phyloP scores from a whole-genome alignment of 73 alveolate species.

The Paramecium caudatum region DNA sequence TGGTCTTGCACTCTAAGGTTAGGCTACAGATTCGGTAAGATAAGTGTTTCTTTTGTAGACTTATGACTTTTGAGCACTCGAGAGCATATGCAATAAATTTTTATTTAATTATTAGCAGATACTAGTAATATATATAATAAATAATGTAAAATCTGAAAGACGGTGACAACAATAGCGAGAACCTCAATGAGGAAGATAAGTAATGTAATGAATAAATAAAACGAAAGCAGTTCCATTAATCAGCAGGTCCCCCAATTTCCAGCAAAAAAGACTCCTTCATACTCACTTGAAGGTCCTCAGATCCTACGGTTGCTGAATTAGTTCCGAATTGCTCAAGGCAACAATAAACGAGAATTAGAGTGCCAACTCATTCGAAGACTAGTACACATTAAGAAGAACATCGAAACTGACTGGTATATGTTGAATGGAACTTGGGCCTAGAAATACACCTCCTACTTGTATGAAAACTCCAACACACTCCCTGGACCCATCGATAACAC shows the following conservation, averaged over 20 bases:
- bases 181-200: conserved; percentile 60
- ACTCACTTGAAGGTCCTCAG: conserved; percentile 19
- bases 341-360: conserved; percentile 28
- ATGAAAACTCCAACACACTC: conserved; percentile 13
- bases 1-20: neutral
- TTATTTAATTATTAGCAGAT: conserved; percentile 24
- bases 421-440: conserved; percentile 50
- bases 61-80: conserved; percentile 8
- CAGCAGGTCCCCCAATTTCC: conserved; percentile 33
- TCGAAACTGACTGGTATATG: conserved; percentile 14
- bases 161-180: conserved; percentile 37
- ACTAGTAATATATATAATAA: too few species aligned
- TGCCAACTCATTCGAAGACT: conserved; percentile 36
- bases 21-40: neutral
- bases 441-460: conserved; percentile 32
- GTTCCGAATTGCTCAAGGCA: conserved; percentile 50
- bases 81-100: conserved; percentile 29
- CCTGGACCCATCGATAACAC: conserved; percentile 49
- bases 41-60: conserved; percentile 16
- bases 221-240: conserved; percentile 35
- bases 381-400: neutral
- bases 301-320: neutral
- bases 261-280: conserved; percentile 47
- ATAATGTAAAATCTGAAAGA: neutral
- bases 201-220: conserved; percentile 19